Evolutionary conservation across 129 eudicot species (phyloP), one percentile per base, ranked within the genome.

Genomic region (Solidago caesia): DNA sequence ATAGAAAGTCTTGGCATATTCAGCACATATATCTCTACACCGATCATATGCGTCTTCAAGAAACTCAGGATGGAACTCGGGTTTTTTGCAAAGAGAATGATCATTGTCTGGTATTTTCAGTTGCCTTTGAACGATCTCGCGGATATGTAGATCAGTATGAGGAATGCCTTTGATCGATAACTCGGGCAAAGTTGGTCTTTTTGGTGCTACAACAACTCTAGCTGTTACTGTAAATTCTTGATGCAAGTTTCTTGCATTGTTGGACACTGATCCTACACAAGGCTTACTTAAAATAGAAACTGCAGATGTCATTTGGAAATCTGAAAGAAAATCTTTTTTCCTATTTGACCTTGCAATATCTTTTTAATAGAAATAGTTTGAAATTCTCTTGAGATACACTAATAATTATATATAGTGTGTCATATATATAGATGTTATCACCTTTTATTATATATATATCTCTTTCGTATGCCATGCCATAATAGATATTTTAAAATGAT

Each of bases 1-100:
- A 80, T 90, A 94, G 70, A 90, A 94, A 44, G 97, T 94, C 79
- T 88, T 94, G 14, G 98, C 96, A 86, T 90, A 85, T 73, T 90
- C 96, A 6, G 91, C 96, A 78, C 98, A 94, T 15, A 94, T 75
- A 25, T 83, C 81, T 68, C 84, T 84, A 47, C 98, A 94, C 60
- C 87, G 72, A 6, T 85, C 87, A 79, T 88, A 94, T 6, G 97
- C 87, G 27, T 94, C 88, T n/a, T 82, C 88, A 64, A 93, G 90
- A 75, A 93, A 88, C 70, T 68, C 68, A 5, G 96, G 87, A 75
- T 74, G 65, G 63, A 85, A 89, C 29, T 51, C 74, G 3, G 88
- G 88, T 52, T 80, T 84, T 61, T 58, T 60, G 47, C 67, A 71
- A 27, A 44, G 63, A 2, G 29, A 4, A 67, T 68, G 71, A 53